Evolutionary conservation across 345 rosid species (phyloP).

Genomic region (Viola odorata): DNA sequence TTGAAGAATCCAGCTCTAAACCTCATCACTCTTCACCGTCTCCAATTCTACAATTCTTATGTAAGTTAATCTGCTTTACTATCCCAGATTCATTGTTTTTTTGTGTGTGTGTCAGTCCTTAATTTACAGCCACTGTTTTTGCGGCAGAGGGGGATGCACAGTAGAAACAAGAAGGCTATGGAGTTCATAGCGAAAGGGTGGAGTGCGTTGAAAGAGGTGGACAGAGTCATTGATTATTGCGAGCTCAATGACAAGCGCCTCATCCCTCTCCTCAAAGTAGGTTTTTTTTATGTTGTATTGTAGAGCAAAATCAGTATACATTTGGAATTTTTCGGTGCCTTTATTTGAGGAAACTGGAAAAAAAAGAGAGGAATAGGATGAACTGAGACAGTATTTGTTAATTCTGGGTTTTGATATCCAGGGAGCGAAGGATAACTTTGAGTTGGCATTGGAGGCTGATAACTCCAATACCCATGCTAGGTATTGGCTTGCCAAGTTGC

Average conservation of each 20-base stretch:
- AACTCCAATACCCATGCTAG: constrained; percentile 75
- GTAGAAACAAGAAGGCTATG: constrained; percentile 82
- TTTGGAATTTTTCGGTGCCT: too few relatives aligned
- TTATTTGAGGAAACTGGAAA: too few relatives aligned
- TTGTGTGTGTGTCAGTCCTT: not conserved
- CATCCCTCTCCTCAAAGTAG: constrained; percentile 51
- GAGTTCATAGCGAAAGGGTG: constrained; percentile 85
- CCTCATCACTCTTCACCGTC: constrained; percentile 1
- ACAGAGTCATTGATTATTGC: constrained; percentile 77
- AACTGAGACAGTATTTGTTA: too few relatives aligned
- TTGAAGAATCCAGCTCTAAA: constrained; percentile 5
- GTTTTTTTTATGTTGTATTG: too few relatives aligned
- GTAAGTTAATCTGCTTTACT: constrained; percentile 8
- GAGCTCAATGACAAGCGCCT: constrained; percentile 85
- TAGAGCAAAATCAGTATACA: too few relatives aligned
- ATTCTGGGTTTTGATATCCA: constrained; percentile 16
- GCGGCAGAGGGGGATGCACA: constrained; percentile 63
- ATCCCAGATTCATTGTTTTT: not conserved
- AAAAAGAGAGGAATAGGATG: too few relatives aligned
- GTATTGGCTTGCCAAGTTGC: constrained; percentile 75
- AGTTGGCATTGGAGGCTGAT: constrained; percentile 78
- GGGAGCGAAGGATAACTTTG: constrained; percentile 90
- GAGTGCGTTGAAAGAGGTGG: constrained; percentile 83
- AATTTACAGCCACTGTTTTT: not conserved
- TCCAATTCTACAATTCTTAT: constrained; percentile 18